Evolutionary conservation across 345 rosid genomes (phyloP), one percentile per base, ranked within the genome.

Genomic region (Leavenworthia alabamica): DNA sequence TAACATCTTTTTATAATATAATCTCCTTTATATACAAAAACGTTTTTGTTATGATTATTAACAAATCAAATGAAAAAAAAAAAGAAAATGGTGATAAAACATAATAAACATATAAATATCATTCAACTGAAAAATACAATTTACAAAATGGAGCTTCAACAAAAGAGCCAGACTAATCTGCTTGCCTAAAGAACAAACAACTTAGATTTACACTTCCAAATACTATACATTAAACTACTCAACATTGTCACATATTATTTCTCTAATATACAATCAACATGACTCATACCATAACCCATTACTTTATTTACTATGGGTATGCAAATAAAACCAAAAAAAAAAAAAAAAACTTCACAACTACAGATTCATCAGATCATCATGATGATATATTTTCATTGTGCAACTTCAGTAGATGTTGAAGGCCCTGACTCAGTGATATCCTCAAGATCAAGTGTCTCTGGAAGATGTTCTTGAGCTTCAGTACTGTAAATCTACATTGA

Each of bases 361-460:
- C n/a, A 31, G n/a, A 62, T 16, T 46, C 51, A 70, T 56, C 13
- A 58, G 27, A n/a, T n/a, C n/a, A 57, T 71, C 71, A 71, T 56
- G 66, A 45, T 0, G 71, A 65, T 57, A 64, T 51, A 51, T 66
- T 54, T 32, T 56, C 55, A 64, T 8, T 71, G 41, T 56, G 33
- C 73, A 59, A 46, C 78, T n/a, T n/a, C 42, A 19, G 74, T 50
- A 17, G 78, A 80, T 0, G 74, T 72, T 36, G 82, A 65, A 47
- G 82, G 39, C 35, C 72, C 75, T 0, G 76, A 28, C 46, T 81
- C 85, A 12, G 81, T 54, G 5, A 85, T 74, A 63, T 92, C 96
- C 6, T 90, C 90, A 42, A 86, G 80, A 73, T 89, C 98, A 74
- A 89, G 66, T 3, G 82, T 73, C 62, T 89, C 96, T 1, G 93